These are phyloP conservation scores for Coemansia sp. DNA, from an alignment of 192 early-diverging fungal genomes.

Conservation along the genomic window DNA sequence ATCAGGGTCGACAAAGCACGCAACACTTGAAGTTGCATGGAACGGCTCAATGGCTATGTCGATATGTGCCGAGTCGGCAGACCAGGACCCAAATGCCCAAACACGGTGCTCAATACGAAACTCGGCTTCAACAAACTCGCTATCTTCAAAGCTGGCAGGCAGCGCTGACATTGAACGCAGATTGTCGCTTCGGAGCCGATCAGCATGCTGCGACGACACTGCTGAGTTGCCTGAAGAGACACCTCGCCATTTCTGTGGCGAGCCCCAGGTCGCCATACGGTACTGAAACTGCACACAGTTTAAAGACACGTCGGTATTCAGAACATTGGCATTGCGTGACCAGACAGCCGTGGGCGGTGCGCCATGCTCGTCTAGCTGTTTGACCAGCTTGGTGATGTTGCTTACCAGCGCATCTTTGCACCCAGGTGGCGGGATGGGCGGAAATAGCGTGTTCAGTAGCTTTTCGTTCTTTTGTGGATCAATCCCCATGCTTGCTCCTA, in stretches of 20 bases:
- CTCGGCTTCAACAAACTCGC: conserved; percentile 28
- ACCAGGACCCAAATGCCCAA: conserved; percentile 22
- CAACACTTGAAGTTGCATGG: conserved; percentile 15
- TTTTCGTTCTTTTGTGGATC: background rate
- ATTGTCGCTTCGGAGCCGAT: background rate
- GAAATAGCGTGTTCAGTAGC: conserved; percentile 4
- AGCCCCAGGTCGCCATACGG: conserved; percentile 22
- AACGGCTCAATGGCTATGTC: conserved; percentile 25
- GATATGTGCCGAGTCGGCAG: conserved; percentile 14
- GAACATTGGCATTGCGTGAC: conserved; percentile 31
- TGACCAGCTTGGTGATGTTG: conserved; percentile 10
- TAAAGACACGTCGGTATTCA: background rate
- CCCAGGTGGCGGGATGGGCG: conserved; percentile 17
- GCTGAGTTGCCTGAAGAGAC: conserved; percentile 13
- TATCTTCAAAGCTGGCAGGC: background rate
- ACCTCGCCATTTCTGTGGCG: background rate
- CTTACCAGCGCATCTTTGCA: conserved; percentile 8
- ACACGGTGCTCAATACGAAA: conserved; percentile 47
- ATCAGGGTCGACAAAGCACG: conserved; percentile 51
- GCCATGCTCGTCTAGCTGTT: conserved; percentile 22
- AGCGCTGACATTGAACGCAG: background rate
- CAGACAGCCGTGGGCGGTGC: conserved; percentile 34
- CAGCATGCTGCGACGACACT: conserved; percentile 4
- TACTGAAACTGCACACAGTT: conserved; percentile 18
- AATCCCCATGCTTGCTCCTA: conserved; percentile 15